Evolutionary conservation across 805 yeast genomes (phyloP).

Genomic region (Kodamaea neixiangensis): DNA sequence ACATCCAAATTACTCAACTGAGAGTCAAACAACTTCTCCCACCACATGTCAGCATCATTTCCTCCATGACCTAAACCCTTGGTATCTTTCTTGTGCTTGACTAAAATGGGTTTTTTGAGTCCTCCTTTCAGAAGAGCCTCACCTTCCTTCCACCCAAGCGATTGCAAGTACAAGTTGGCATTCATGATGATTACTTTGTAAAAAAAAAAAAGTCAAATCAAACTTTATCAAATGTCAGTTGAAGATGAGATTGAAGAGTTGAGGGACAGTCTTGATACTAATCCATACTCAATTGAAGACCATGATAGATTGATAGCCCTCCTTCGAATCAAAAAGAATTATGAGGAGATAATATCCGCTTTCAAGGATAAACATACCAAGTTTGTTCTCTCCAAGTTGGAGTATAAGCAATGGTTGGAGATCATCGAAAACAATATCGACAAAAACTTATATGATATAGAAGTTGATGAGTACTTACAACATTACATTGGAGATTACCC

Average conservation of each 20-base stretch:
- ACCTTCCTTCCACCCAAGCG: slow-evolving; percentile 93
- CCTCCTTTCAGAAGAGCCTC: slow-evolving; percentile 82
- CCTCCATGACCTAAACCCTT: slow-evolving; percentile 86
- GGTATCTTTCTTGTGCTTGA: slow-evolving; percentile 85
- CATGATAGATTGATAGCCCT: slow-evolving; percentile 20
- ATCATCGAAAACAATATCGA: neutral
- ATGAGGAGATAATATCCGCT: slow-evolving; percentile 8
- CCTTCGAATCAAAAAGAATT: slow-evolving; percentile 7
- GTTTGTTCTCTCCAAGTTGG: neutral
- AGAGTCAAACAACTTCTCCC: slow-evolving; percentile 95
- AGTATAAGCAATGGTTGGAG: neutral
- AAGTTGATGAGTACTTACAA: neutral
- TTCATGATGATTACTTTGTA: slow-evolving; percentile 52
- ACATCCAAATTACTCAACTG: slow-evolving; percentile 80
- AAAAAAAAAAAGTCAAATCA: slow-evolving; percentile 2
- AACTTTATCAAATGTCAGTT: neutral
- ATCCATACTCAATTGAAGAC: slow-evolving; percentile 16
- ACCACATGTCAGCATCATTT: slow-evolving; percentile 88
- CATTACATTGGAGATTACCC: slow-evolving; percentile 1
- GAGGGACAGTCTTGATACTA: slow-evolving; percentile 8
- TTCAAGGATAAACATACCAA: neutral
- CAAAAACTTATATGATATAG: neutral
- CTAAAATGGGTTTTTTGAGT: slow-evolving; percentile 78
- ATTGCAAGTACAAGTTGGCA: slow-evolving; percentile 66
- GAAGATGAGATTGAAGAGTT: slow-evolving; percentile 12